A percentile compares a stretch with the other conserved stretches of the same genome.
These are phyloP conservation scores for Xerocomellus dryophilus DNA, from an alignment of 768 basidiomycete genomes.

Conservation along the genomic window DNA sequence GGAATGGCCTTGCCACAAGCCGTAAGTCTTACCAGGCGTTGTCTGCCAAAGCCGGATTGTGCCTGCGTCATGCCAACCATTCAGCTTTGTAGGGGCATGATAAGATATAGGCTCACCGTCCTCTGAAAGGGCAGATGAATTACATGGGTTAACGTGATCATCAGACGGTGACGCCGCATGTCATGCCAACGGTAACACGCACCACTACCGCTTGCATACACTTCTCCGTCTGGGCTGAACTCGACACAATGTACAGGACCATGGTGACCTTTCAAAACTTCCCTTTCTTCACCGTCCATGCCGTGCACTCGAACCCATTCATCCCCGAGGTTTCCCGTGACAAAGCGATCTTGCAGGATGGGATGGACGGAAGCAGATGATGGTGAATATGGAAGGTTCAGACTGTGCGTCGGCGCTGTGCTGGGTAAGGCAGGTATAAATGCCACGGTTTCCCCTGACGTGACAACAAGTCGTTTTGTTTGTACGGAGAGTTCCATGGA, in stretches of 20 bases:
- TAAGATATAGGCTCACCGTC: slow-evolving; percentile 51
- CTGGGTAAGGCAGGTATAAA: slow-evolving; percentile 79
- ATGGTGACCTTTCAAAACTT: slow-evolving; percentile 94
- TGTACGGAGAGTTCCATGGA: slow-evolving; percentile 89
- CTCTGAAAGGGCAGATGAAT: slow-evolving; percentile 44
- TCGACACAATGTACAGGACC: slow-evolving; percentile 94
- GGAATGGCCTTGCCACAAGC: slow-evolving; percentile 75
- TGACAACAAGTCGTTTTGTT: slow-evolving; percentile 82
- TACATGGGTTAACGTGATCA: slow-evolving; percentile 1
- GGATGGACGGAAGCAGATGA: slow-evolving; percentile 97
- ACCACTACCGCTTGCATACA: slow-evolving; percentile 97
- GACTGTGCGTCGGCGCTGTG: slow-evolving; percentile 63
- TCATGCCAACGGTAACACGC: slow-evolving; percentile 35
- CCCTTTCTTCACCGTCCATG: slow-evolving; percentile 84
- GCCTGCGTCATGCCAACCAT: slow-evolving; percentile 41
- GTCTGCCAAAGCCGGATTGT: slow-evolving; percentile 98
- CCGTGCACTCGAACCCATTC: slow-evolving; percentile 97
- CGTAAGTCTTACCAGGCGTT: slow-evolving; percentile 89
- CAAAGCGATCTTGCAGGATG: slow-evolving; percentile 80
- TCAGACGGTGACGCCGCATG: slow-evolving; percentile 6
- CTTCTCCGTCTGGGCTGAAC: slow-evolving; percentile 94
- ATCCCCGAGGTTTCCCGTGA: slow-evolving; percentile 85
- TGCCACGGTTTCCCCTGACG: slow-evolving; percentile 87
- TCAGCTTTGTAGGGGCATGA: slow-evolving; percentile 4
- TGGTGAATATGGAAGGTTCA: slow-evolving; percentile 80